Conservation (phyloP, 2,329 filamentous ascomycete genomes). For the Rutstroemia sp. region DNA sequence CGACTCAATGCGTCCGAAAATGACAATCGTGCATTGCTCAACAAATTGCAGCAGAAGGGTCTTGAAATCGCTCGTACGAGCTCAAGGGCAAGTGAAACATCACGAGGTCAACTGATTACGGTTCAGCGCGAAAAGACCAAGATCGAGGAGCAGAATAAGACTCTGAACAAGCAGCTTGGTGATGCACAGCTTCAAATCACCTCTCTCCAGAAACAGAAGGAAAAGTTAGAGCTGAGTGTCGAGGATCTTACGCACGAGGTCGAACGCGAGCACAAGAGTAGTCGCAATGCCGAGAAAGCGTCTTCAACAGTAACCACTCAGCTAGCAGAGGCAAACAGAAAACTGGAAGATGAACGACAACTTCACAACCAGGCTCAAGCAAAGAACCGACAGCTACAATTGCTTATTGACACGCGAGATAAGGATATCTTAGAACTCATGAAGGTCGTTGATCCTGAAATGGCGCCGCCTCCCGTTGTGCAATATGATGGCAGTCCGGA, state of each 20-base stretch:
- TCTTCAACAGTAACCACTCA: constrained; percentile 75
- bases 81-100: constrained; percentile 77
- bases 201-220: constrained; percentile 85
- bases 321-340: constrained; percentile 81
- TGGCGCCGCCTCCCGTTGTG: constrained; percentile 37
- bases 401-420: constrained; percentile 70
- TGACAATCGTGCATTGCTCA: constrained; percentile 88
- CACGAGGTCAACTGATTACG: constrained; percentile 66
- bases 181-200: constrained; percentile 78
- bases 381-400: constrained; percentile 74
- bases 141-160: constrained; percentile 74
- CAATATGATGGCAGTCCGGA: constrained; percentile 52
- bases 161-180: constrained; percentile 74
- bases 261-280: constrained; percentile 80
- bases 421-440: constrained; percentile 77
- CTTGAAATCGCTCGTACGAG: constrained; percentile 89
- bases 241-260: constrained; percentile 93
- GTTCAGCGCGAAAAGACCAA: constrained; percentile 78
- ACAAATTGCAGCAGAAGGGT: constrained; percentile 96
- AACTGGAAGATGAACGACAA: constrained; percentile 83
- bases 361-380: constrained; percentile 77
- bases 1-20: constrained; percentile 89
- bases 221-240: constrained; percentile 79
- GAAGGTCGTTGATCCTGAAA: constrained; percentile 72
- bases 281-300: constrained; percentile 81